Conservation (phyloP, 495 filamentous ascomycete genomes). For the Penicillium nucicola region DNA sequence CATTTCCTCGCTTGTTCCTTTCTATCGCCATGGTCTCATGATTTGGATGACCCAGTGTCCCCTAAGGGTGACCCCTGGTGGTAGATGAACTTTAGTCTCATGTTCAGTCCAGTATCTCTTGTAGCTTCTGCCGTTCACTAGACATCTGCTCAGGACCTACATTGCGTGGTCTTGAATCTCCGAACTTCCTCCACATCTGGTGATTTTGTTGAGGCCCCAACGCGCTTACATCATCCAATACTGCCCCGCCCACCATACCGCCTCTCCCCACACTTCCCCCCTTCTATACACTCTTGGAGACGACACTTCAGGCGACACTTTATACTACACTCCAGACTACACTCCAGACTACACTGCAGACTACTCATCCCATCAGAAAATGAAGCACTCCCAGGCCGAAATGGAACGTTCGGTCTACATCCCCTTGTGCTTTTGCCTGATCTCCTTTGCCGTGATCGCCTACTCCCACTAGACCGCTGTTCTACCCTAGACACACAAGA, state of each 20-base stretch:
- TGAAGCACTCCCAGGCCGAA: constrained; percentile 23
- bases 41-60: too few species aligned
- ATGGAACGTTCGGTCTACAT: constrained; percentile 42
- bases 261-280: not conserved
- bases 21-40: too few species aligned
- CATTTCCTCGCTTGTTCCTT: too few species aligned
- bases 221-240: constrained; percentile 5
- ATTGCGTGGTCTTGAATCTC: too few species aligned
- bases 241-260: not conserved
- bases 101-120: too few species aligned
- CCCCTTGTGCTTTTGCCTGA: constrained; percentile 41
- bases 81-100: too few species aligned
- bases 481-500: constrained; percentile 2
- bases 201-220: constrained; percentile 11
- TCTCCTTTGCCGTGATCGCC: constrained; percentile 43
- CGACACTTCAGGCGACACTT: too few species aligned
- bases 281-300: not conserved
- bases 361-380: not conserved
- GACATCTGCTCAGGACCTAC: too few species aligned
- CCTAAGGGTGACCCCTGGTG: too few species aligned
- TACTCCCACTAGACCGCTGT: constrained; percentile 30
- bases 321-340: not conserved
- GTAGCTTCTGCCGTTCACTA: too few species aligned
- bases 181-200: too few species aligned
- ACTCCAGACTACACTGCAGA: not conserved